phyloP scores from a whole-genome alignment of 2,329 filamentous ascomycete species.

The Emericellopsis cladophorae region DNA sequence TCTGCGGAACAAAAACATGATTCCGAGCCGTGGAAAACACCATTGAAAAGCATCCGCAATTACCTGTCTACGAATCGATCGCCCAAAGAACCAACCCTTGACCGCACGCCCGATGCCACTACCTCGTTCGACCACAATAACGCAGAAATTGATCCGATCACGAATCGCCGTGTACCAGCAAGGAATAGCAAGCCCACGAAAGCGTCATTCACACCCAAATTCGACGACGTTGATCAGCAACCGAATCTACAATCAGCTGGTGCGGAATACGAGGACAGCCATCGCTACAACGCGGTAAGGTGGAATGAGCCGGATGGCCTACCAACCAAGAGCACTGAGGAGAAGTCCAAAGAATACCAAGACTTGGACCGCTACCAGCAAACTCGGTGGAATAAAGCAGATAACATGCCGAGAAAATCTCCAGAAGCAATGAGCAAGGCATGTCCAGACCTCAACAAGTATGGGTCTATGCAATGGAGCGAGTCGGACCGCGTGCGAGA shows the following conservation, averaged over 20 bases:
- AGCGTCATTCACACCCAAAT: slow-evolving; percentile 5
- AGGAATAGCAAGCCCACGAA: slow-evolving; percentile 7
- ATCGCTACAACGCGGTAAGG: slow-evolving; percentile 12
- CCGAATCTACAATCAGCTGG: slow-evolving; percentile 9
- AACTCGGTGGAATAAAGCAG: slow-evolving; percentile 12
- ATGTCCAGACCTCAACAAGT: slow-evolving; percentile 18
- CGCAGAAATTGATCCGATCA: slow-evolving; percentile 41
- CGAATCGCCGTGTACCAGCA: slow-evolving; percentile 35
- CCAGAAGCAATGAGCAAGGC: slow-evolving; percentile 18
- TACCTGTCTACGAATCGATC: slow-evolving; percentile 12
- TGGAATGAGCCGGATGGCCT: slow-evolving; percentile 13
- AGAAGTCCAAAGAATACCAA: slow-evolving; percentile 14
- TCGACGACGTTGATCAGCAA: slow-evolving; percentile 22
- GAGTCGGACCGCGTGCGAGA: slow-evolving; percentile 11
- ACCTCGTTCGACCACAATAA: slow-evolving; percentile 6
- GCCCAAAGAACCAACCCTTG: slow-evolving; percentile 8
- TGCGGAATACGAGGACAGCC: slow-evolving; percentile 17
- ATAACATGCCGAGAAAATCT: slow-evolving; percentile 8
- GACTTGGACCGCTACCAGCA: slow-evolving; percentile 18
- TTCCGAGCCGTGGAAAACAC: slow-evolving; percentile 15
- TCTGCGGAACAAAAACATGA: slow-evolving; percentile 11
- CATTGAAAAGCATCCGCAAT: slow-evolving; percentile 19
- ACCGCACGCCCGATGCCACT: slow-evolving; percentile 12
- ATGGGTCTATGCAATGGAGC: slow-evolving; percentile 14
- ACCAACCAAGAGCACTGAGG: slow-evolving; percentile 9